phyloP scores from a whole-genome alignment of 1,139 yeast genomes.

The Nakaseomyces delphensis region DNA sequence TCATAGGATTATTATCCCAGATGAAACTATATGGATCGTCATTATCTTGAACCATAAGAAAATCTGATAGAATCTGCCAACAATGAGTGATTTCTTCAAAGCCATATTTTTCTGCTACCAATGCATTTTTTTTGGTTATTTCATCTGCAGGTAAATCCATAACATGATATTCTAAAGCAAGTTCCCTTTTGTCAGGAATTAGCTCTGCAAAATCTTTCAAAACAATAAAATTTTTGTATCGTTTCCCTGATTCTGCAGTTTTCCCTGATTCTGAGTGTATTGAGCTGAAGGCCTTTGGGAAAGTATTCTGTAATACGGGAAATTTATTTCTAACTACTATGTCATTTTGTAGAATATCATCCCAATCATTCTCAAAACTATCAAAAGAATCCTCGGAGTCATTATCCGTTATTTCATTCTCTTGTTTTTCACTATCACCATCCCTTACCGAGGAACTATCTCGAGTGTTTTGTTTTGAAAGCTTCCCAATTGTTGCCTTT shows the following conservation, averaged over 20 bases:
- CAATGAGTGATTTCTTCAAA: conserved; percentile 58
- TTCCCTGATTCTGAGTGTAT: conserved; percentile 24
- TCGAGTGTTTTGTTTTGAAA: not conserved
- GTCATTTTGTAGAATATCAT: conserved; percentile 35
- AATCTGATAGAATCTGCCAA: conserved; percentile 55
- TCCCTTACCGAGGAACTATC: conserved; percentile 1
- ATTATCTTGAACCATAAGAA: conserved; percentile 23
- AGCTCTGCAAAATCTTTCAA: conserved; percentile 60
- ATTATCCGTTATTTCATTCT: not conserved
- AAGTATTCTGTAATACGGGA: conserved; percentile 26
- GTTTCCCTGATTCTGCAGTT: conserved; percentile 22
- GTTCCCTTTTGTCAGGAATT: conserved; percentile 66
- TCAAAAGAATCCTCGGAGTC: conserved; percentile 33
- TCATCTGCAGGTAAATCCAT: conserved; percentile 58
- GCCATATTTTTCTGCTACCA: conserved; percentile 61
- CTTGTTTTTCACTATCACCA: not conserved
- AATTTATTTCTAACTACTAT: conserved; percentile 31
- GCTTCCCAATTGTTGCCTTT: not conserved
- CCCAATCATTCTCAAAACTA: conserved; percentile 36
- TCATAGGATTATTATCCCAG: conserved; percentile 83
- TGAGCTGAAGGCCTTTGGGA: conserved; percentile 22
- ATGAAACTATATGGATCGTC: conserved; percentile 35
- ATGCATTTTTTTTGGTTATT: conserved; percentile 60
- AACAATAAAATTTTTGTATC: conserved; percentile 45
- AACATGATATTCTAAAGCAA: conserved; percentile 69